Evolutionary conservation across 768 basidiomycete species (phyloP), one percentile per base, ranked within the genome.

Genomic region (Lentinus tigrinus): DNA sequence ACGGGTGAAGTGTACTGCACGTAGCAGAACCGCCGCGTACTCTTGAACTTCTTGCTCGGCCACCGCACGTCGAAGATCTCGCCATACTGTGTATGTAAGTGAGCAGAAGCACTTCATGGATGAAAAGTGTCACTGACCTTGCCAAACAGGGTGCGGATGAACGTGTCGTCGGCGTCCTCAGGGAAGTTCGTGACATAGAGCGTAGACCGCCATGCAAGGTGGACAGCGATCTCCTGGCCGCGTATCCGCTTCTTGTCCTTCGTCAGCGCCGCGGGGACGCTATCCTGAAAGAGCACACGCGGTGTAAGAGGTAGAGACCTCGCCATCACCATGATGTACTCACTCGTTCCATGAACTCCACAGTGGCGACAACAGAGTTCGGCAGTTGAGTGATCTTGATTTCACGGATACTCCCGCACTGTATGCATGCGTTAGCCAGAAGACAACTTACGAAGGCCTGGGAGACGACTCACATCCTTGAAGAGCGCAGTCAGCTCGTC

Each of bases 21-120:
- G 70, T 98, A 99, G 67, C 93, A 95, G 72, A 99, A 98, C 42
- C 97, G 82, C 36, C 97, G 78, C 2, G 90, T 89, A 56, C 77
- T 85, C 73, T 95, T 96, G 79, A 93, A 95, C 69, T 97, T 97
- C 69, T 95, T 95, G 74, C 93, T 95, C 5, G 97, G 97, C 96
- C 96, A 98, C 31, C 97, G 89, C 17, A 94, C 90, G 62, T 98
- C 95, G 59, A 98, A 91, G 53, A 99, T 82, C 4, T 80, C 82
- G 10, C 97, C 97, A 72, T 90, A 95, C 94, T 97, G 55, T 1
- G 40, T 28, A 21, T 8, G 11, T 8, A 8, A 17, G 44, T 67
- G 34, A 38, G 24, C 11, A 34, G 19, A 21, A 31, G 34, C 40
- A 43, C 10, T 8, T 11, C 2, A 43, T 19, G 11, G 40, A 46